Evolutionary conservation across 2,329 filamentous ascomycete genomes (phyloP).

Genomic region (Ophiostoma angusticollis): DNA sequence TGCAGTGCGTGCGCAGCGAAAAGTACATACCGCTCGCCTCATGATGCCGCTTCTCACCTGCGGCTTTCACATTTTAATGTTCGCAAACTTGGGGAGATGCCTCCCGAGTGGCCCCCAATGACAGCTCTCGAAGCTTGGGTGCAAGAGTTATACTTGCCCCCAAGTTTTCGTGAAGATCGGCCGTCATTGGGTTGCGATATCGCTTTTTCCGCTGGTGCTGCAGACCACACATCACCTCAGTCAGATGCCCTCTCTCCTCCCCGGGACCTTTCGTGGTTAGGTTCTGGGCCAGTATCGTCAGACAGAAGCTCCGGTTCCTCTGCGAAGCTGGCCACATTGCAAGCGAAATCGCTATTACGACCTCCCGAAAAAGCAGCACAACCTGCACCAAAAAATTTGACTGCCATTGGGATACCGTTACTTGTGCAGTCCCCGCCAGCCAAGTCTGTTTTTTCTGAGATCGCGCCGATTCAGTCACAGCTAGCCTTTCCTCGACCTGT

Average conservation of each 20-base stretch:
- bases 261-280: conserved; percentile 10
- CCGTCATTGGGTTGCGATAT: conserved; percentile 42
- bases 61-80: conserved; percentile 76
- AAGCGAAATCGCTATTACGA: too few relatives aligned
- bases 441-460: background rate
- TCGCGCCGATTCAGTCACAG: conserved; percentile 3
- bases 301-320: too few relatives aligned
- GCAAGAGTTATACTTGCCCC: conserved; percentile 41
- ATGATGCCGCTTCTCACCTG: conserved; percentile 87
- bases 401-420: background rate
- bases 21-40: conserved; percentile 82
- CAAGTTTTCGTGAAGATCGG: conserved; percentile 31
- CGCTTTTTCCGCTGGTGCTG: conserved; percentile 26
- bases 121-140: conserved; percentile 46
- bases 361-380: too few relatives aligned
- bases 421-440: background rate
- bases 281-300: background rate
- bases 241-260: conserved; percentile 15
- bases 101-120: conserved; percentile 45
- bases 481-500: too few relatives aligned
- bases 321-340: too few relatives aligned
- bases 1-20: conserved; percentile 71
- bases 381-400: background rate
- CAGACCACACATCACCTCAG: conserved; percentile 16
- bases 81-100: conserved; percentile 42